Percentiles rank a stretch among this genome's conserved stretches.
Conservation (phyloP, 2,329 filamentous ascomycete species). For the Aureobasidium sp. region DNA sequence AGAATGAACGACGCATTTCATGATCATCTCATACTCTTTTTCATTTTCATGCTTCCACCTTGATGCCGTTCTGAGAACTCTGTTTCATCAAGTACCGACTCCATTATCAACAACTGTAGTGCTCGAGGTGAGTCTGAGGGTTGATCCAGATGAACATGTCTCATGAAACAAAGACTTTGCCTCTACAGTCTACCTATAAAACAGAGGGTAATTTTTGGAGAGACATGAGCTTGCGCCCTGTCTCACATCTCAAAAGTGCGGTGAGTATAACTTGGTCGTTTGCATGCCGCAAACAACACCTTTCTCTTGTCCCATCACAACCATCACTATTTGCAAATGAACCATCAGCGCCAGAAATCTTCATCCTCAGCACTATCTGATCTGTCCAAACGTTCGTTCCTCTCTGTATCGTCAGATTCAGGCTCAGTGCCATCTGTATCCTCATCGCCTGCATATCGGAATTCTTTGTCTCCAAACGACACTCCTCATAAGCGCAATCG, state of each 20-base stretch:
- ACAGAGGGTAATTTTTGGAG: not conserved
- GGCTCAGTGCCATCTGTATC: not conserved
- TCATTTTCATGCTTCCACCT: too few species aligned
- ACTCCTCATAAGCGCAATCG: conserved; percentile 3
- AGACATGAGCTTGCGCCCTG: not conserved
- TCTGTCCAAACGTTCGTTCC: not conserved
- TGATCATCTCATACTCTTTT: too few species aligned
- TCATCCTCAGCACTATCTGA: conserved; percentile 1
- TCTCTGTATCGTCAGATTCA: not conserved
- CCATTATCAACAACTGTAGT: too few species aligned
- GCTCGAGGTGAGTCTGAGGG: not conserved
- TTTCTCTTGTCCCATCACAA: not conserved
- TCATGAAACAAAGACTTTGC: not conserved
- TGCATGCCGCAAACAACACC: not conserved
- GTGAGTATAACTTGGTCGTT: conserved; percentile 3
- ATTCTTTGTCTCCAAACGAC: not conserved
- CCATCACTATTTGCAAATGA: not conserved
- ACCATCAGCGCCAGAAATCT: conserved; percentile 8
- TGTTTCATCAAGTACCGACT: too few species aligned
- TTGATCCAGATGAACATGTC: not conserved
- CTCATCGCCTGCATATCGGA: not conserved
- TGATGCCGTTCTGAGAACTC: too few species aligned
- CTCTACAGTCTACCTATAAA: too few species aligned
- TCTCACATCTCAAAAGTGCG: not conserved
- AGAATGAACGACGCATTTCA: too few species aligned